Evolutionary conservation across 2,329 filamentous ascomycete genomes (phyloP), one percentile per base, ranked within the genome.

Genomic region (Epichloe gansuensis): DNA sequence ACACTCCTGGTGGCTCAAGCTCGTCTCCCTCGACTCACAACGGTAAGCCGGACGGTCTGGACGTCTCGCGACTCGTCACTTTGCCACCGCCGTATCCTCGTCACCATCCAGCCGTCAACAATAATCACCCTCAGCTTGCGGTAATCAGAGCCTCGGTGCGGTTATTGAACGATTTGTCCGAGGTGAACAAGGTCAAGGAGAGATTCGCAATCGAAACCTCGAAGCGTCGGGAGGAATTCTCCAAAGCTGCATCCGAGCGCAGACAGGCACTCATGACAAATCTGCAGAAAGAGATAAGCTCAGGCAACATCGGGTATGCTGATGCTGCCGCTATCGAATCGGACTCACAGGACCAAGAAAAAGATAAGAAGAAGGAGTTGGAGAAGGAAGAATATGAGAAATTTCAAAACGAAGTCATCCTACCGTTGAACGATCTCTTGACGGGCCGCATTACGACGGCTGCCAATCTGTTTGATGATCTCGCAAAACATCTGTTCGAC

Each of bases 51-150:
- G 69, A 76, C 60, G 81, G 81, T 54, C 71, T 97, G 3, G 91
- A 98, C 62, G 86, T 97, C 28, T 97, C 93, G 3, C 80, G 93
- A 31, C 80, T 98, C 1, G 86, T 98, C 4, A 96, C 93, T 0
- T 75, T 98, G 34, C 93, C 93, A 8, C 93, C 93, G 1, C 88
- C 93, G 2, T 97, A 95, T 65, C 93, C 93, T 1, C 84, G 91
- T 7, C 91, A 97, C 63, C 86, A 97, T 61, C 93, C 93, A 8
- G 93, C 93, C 0, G 88, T 97, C 15, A 96, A 95, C 66, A 98
- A 97, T 63, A 94, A 82, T 60, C 93, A 98, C 63, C 93, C 93
- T 0, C 86, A 94, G 58, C 77, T 98, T n/a, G 78, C 85, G 0
- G 77, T 82, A 1, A 91, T 88, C 46, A 83, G 93, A 48, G 82